Percentiles rank a stretch among this genome's conserved stretches.
phyloP scores from a whole-genome alignment of 116 monocot species.

The Zostera marina region DNA sequence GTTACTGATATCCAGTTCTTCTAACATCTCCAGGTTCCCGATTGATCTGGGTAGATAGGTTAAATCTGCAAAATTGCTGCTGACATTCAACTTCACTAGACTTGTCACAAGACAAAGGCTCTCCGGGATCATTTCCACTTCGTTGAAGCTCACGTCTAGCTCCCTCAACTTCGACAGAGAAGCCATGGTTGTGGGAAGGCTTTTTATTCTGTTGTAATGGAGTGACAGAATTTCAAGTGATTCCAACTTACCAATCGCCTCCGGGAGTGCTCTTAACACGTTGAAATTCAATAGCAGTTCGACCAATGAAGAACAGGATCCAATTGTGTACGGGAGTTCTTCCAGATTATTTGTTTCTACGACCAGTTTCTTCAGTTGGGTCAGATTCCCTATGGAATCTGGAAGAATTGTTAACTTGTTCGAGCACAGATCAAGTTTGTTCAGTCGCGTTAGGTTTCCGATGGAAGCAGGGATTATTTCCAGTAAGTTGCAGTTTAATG shows the following conservation, averaged over 20 bases:
- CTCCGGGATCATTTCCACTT: constrained; percentile 73
- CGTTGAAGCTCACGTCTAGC: constrained; percentile 83
- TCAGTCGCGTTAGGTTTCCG: constrained; percentile 48
- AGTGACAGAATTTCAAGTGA: constrained; percentile 48
- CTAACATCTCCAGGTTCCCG: constrained; percentile 86
- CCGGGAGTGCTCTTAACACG: constrained; percentile 68
- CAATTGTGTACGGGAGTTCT: constrained; percentile 90
- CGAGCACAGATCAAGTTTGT: constrained; percentile 63
- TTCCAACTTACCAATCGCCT: constrained; percentile 76
- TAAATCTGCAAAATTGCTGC: constrained; percentile 84
- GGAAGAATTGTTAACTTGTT: constrained; percentile 62
- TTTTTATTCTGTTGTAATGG: constrained; percentile 77
- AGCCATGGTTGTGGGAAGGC: constrained; percentile 71
- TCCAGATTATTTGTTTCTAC: constrained; percentile 81
- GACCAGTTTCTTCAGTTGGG: constrained; percentile 40
- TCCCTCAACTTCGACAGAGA: constrained; percentile 56
- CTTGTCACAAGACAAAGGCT: constrained; percentile 65
- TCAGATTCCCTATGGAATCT: constrained; percentile 63
- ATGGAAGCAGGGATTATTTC: constrained; percentile 54
- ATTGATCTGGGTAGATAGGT: constrained; percentile 60
- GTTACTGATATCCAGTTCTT: constrained; percentile 84
- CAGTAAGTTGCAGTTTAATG: constrained; percentile 51
- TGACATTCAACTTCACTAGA: constrained; percentile 59
- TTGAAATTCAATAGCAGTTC: constrained; percentile 86
- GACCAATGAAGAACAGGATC: constrained; percentile 39